phyloP scores from a whole-genome alignment of 1,284 basidiomycete genomes.

The Boletellus deceptivus region DNA sequence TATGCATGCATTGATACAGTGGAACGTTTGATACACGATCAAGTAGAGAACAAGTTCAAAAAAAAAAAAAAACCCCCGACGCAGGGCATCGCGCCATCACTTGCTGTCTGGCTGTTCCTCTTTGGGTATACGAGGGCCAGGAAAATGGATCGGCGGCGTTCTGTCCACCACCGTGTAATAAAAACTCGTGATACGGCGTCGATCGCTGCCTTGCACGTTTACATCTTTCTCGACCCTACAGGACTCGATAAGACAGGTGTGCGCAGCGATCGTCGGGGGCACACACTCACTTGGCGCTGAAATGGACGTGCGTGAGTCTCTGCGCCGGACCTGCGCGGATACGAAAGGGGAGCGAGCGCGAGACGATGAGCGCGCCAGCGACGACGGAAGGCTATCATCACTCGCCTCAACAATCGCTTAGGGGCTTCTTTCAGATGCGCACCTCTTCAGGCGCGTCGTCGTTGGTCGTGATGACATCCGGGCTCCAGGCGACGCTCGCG shows the following conservation, averaged over 20 bases:
- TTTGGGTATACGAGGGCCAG: constrained; percentile 14
- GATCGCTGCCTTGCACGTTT: constrained; percentile 22
- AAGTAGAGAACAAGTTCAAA: not conserved
- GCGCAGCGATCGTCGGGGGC: not conserved
- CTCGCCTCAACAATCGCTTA: too few relatives aligned
- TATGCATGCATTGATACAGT: constrained; percentile 3
- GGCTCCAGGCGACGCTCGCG: constrained; percentile 36
- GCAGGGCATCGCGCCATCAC: not conserved
- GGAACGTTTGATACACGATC: constrained; percentile 1
- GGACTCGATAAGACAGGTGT: not conserved
- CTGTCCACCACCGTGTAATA: constrained; percentile 37
- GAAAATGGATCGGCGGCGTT: constrained; percentile 38
- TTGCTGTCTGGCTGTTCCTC: constrained; percentile 9
- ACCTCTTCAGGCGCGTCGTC: constrained; percentile 21
- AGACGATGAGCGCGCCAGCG: constrained; percentile 42
- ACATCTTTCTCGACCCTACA: constrained; percentile 33
- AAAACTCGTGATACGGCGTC: constrained; percentile 37
- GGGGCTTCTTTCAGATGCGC: not conserved
- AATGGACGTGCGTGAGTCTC: constrained; percentile 35
- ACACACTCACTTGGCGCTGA: constrained; percentile 43
- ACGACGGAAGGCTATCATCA: constrained; percentile 37
- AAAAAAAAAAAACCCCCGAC: not conserved
- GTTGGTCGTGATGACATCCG: constrained; percentile 32
- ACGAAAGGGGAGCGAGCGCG: constrained; percentile 42
- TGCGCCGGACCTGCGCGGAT: constrained; percentile 45